Evolutionary conservation across 345 rosid genomes (phyloP).

Genomic region (Gossypium bickii): DNA sequence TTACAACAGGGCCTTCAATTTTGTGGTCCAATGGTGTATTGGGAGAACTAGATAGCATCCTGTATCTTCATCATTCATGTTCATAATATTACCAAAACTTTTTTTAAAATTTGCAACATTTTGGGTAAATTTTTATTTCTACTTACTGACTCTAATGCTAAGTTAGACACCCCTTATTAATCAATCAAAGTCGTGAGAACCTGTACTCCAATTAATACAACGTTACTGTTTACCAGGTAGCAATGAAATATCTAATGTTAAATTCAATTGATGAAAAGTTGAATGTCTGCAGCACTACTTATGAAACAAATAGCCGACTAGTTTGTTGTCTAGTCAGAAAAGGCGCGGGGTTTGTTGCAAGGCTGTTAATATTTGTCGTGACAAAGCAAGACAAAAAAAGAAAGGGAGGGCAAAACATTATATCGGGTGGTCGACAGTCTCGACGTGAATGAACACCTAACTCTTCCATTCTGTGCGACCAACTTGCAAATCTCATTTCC

Average conservation of each 20-base stretch:
- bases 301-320: neutral
- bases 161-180: neutral
- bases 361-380: neutral
- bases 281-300: too few relatives aligned
- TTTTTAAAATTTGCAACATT: too few relatives aligned
- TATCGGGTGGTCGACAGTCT: constrained; percentile 37
- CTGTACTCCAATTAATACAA: neutral
- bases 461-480: neutral
- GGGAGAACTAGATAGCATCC: neutral
- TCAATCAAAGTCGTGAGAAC: neutral
- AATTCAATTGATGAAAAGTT: neutral
- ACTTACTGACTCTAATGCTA: too few relatives aligned
- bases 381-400: constrained; percentile 21
- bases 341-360: constrained; percentile 1
- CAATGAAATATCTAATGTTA: neutral
- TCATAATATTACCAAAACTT: too few relatives aligned
- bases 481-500: constrained; percentile 20
- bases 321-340: neutral
- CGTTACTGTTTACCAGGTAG: neutral
- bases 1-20: neutral
- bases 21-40: neutral
- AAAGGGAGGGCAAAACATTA: neutral
- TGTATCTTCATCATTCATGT: too few relatives aligned
- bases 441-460: constrained; percentile 30
- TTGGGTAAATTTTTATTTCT: too few relatives aligned